Base-by-base conservation (phyloP, 192 early-diverging fungal genomes). In the Coemansia sp. region DNA sequence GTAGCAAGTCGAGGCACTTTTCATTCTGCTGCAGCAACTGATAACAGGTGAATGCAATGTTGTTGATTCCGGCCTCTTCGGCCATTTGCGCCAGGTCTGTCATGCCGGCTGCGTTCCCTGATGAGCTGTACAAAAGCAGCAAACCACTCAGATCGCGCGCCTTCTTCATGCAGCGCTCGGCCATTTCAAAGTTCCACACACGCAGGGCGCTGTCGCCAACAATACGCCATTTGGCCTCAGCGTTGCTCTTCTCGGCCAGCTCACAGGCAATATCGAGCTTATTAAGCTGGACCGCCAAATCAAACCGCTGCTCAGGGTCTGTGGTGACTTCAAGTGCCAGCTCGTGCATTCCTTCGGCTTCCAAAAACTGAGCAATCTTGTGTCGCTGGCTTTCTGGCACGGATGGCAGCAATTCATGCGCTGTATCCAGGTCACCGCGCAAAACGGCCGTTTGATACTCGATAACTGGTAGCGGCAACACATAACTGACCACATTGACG, bases 361-460 rank as follows among this genome's bases (percentile, higher is more conserved):
- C 96, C 51, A 99, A 81, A 83, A 99, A 99, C 36, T 93, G 75
- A 16, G 97, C 97, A 59, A 99, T 86, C 42, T 88, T 83, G 67
- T 91, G 91, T 21, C 90, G 80, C 71, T 99, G 94, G 60, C 92
- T 90, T 5, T 75, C 59, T 41, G 96, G 90, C 5, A 99, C 83
- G n/a, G 78, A 82, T 7, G 94, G 91, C 52, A 99, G 78, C 50
- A 98, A 59, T 30, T 76, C 62, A 15, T 81, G 85, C 14, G 97
- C 97, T 14, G 83, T 61, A 14, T 86, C 92, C 53, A 93, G 64
- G 70, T 99, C 97, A 14, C 92, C 96, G 37, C 94, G 90, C 40
- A 99, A 81, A 50, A 98, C 84, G 6, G 94, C 94, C 5, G 94
- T 98, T 73, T 99, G 97, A 76, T 99, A 99, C 81, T 99, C 92